Base-by-base conservation (phyloP, 176 grass and related monocot species). In the Raddia distichophylla region DNA sequence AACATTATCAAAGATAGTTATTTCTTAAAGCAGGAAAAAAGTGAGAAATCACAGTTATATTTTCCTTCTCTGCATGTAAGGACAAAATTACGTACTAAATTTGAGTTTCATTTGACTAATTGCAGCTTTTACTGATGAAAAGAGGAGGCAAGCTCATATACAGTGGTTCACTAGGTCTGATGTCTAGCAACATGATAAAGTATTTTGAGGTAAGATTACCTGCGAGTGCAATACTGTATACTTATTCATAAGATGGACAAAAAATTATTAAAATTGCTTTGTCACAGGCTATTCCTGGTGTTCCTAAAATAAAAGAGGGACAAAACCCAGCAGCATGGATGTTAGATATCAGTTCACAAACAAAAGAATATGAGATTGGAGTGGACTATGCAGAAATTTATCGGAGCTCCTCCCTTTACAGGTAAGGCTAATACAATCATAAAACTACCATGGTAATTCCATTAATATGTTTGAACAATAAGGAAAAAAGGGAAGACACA, bases 111-210 rank as follows among this genome's bases (percentile, higher is more conserved):
- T 75, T 77, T 89, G 10, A 75, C 3, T 47, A 15, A 64, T 80
- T 67, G 67, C 75, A 97, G 94, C 89, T 97, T 71, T 50, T 97
- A 48, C 83, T 97, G 62, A 92, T 97, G 94, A 97, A 97, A 88
- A 94, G 79, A 88, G 89, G 94, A 53, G 91, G 92, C 20, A 80
- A 88, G 73, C 62, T 97, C 14, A 92, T 94, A 22, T 97, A 97
- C 64, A 91, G 68, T 74, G 94, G 91, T 68, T 84, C 85, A 16
- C 60, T 97, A 81, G 94, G 94, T 40, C 72, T 90, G 49, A 63
- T 97, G 32, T 97, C 92, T 52, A 77, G 52, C 6, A 91, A 89
- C 66, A 94, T 97, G 87, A 89, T 89, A 81, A 82, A 92, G 46
- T 97, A 97, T 81, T 97, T 97, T 18, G 87, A 94, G 91, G 94